Evolutionary conservation across 192 early-diverging fungal genomes (phyloP).

Genomic region (Entomortierella chlamydospora): DNA sequence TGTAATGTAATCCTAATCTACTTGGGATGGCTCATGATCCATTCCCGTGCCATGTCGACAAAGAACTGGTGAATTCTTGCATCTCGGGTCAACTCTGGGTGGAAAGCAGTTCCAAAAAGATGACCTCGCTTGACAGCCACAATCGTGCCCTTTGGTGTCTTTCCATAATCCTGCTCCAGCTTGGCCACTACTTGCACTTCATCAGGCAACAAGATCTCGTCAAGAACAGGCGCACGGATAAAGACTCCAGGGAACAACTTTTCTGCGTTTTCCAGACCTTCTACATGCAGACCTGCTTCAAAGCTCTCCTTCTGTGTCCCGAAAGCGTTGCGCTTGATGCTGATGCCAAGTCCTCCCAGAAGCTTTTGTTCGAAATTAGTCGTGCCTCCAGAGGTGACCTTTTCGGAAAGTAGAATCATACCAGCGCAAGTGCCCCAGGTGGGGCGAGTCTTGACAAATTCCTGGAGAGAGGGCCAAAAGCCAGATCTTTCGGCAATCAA

Average conservation of each 20-base stretch:
- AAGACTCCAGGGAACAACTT: slow-evolving; percentile 78
- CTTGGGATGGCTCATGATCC: slow-evolving; percentile 33
- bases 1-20: too few relatives aligned
- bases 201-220: slow-evolving; percentile 70
- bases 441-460: slow-evolving; percentile 81
- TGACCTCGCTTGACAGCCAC: slow-evolving; percentile 93
- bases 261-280: slow-evolving; percentile 57
- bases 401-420: slow-evolving; percentile 89
- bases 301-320: slow-evolving; percentile 95
- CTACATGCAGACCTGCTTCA: slow-evolving; percentile 72
- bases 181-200: slow-evolving; percentile 79
- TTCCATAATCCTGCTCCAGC: slow-evolving; percentile 68
- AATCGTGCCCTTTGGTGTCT: slow-evolving; percentile 68
- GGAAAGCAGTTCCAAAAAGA: slow-evolving; percentile 92
- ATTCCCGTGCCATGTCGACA: slow-evolving; percentile 61
- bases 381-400: slow-evolving; percentile 68
- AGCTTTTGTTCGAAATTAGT: slow-evolving; percentile 90
- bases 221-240: slow-evolving; percentile 95
- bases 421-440: slow-evolving; percentile 98
- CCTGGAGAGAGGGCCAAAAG: slow-evolving; percentile 79
- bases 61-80: slow-evolving; percentile 91
- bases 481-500: slow-evolving; percentile 90
- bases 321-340: slow-evolving; percentile 94
- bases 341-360: slow-evolving; percentile 84
- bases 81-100: slow-evolving; percentile 95